Evolutionary conservation across 768 basidiomycete genomes (phyloP), one percentile per base, ranked within the genome.

Genomic region (Kockovaella imperatae): DNA sequence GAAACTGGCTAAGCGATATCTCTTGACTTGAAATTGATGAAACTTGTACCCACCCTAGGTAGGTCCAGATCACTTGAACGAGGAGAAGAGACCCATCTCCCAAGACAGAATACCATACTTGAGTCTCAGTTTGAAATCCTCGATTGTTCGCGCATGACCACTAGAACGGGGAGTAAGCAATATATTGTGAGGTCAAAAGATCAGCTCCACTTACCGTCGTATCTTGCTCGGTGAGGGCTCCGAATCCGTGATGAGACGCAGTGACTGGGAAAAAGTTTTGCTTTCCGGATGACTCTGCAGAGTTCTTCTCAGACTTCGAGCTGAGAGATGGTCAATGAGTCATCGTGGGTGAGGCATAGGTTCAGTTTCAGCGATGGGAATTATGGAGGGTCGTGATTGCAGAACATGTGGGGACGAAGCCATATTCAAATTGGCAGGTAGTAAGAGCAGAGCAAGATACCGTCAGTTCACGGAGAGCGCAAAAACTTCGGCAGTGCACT

Each of bases 101-200:
- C 6, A 85, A 76, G 59, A 84, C 77, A 36, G 82, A 75, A 72
- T 99, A 99, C 74, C 83, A 97, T 0, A 69, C 77, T 67, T 95
- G 88, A 0, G 93, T 95, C 71, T 97, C 95, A 0, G 89, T 84
- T 21, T 80, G 78, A 69, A 97, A 93, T 1, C 91, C 88, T 39
- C 64, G 66, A 41, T 80, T 76, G 36, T 58, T 72, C 0, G 81
- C 75, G 69, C 86, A 88, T 25, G 79, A 67, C 89, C 88, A 93
- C 66, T 86, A 34, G 8, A 24, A 17, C 2, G 17, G 39, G 47
- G 23, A 15, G n/a, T 25, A 2, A 2, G 36, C 29, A 18, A 17
- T 21, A 11, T 25, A 17, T 10, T 7, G 7, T 29, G 13, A 24
- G 29, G 17, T 10, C 18, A 45, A 17, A 18, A 32, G 28, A 29